Base-by-base conservation (phyloP, 352 stramenopile genomes). In the Globisporangium spinosum region DNA sequence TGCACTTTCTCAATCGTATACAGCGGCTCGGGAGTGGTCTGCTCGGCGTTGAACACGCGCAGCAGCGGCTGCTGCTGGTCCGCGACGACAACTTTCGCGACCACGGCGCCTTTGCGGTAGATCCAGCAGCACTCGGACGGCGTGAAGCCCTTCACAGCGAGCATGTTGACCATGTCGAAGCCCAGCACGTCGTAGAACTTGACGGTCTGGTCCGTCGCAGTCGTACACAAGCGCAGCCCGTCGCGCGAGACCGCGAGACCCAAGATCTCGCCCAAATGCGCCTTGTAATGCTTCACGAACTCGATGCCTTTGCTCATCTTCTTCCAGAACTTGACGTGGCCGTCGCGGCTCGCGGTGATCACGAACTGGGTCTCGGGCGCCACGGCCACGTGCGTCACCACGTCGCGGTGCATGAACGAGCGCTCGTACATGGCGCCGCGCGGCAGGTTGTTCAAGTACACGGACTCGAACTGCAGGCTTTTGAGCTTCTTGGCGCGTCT, bases 271-370 rank as follows among this genome's bases (percentile, higher is more conserved):
- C 87, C 84, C 0, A 98, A 70, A 76, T 99, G 98, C 32, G 97
- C 97, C 58, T 98, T 98, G 77, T 98, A 99, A 56, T 98, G 97
- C 83, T 99, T 99, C 51, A 99, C 97, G 79, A 99, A 99, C 87
- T 99, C 98, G 47, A 99, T 85, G 27, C 88, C 87, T 45, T 83
- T 78, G 8, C 82, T 76, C 80, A 98, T 97, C 72, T 99, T 98
- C 77, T 99, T 99, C 98, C 98, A 99, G 74, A 99, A 99, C 75
- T 99, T 99, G 22, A 99, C 91, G 68, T 99, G 91, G 8, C 98
- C 98, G 77, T 99, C 97, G 34, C 77, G 70, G 51, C 90, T 98
- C 2, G 89, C 97, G 3, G 98, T 99, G 12, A 99, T 75, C 5
- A 99, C 64, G 66, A 99, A 99, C 62, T 98, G 97, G 69, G 97